Conservation (phyloP, 2,329 filamentous ascomycete species). For the Magnaporthiopsis rhizophila region DNA sequence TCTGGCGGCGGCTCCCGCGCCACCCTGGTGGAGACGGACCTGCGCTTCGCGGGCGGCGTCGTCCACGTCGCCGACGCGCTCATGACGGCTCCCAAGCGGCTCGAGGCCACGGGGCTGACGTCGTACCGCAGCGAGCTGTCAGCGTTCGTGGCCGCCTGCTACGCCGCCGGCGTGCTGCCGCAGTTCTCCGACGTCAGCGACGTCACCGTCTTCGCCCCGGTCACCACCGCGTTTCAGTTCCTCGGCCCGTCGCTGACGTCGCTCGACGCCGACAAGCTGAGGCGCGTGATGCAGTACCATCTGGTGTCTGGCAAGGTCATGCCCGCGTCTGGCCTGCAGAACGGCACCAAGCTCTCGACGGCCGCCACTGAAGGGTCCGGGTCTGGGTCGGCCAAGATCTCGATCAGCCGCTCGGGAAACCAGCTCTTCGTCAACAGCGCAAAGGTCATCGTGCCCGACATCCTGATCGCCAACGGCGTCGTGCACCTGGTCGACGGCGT, state of each 20-base stretch:
- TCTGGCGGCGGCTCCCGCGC: slow-evolving; percentile 34
- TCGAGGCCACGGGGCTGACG: slow-evolving; percentile 25
- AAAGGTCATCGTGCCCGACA: slow-evolving; percentile 42
- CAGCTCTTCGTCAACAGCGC: slow-evolving; percentile 42
- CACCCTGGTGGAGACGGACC: slow-evolving; percentile 34
- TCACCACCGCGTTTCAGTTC: slow-evolving; percentile 40
- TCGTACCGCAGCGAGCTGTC: slow-evolving; percentile 27
- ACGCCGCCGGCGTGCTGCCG: slow-evolving; percentile 26
- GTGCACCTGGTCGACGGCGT: slow-evolving; percentile 50
- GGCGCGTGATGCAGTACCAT: slow-evolving; percentile 46
- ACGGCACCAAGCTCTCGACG: slow-evolving; percentile 32
- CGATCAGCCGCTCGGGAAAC: slow-evolving; percentile 33
- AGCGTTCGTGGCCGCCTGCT: slow-evolving; percentile 33
- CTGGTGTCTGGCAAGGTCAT: slow-evolving; percentile 44
- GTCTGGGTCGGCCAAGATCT: slow-evolving; percentile 29
- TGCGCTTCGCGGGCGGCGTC: slow-evolving; percentile 39
- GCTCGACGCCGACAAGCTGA: slow-evolving; percentile 30
- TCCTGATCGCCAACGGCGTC: slow-evolving; percentile 49
- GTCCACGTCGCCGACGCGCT: slow-evolving; percentile 46
- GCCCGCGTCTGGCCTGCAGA: slow-evolving; percentile 40
- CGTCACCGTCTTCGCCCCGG: slow-evolving; percentile 48
- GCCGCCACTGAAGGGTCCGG: slow-evolving; percentile 10
- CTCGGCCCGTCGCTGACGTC: slow-evolving; percentile 34
- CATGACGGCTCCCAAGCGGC: slow-evolving; percentile 35
- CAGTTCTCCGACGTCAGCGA: slow-evolving; percentile 34